A percentile compares a stretch with the other conserved stretches of the same genome.
Conservation (phyloP, 2,329 filamentous ascomycete species). For the Colletotrichum tropicicola region DNA sequence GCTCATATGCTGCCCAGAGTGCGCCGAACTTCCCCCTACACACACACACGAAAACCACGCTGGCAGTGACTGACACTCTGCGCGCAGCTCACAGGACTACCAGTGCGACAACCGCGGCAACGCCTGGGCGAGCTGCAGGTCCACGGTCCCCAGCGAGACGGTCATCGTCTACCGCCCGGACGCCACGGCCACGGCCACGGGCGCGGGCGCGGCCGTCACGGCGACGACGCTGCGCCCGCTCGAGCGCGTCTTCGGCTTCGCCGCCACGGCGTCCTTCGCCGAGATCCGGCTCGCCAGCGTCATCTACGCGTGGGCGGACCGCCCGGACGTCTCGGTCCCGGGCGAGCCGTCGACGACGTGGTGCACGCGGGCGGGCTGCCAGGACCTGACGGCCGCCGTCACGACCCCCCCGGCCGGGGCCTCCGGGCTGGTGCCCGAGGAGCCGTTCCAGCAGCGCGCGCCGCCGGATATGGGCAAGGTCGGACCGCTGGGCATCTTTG, state of each 20-base stretch:
- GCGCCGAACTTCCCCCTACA: too few relatives aligned
- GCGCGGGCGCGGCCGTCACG: neutral
- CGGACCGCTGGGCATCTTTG: constrained; percentile 3
- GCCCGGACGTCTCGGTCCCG: neutral
- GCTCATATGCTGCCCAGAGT: constrained; percentile 5
- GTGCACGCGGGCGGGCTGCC: neutral
- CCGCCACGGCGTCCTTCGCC: neutral
- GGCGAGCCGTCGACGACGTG: neutral
- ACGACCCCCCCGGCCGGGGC: neutral
- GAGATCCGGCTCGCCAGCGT: neutral
- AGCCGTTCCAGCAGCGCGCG: neutral
- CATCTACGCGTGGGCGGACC: too few relatives aligned
- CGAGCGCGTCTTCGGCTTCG: neutral
- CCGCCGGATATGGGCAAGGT: constrained; percentile 8
- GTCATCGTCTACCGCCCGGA: neutral
- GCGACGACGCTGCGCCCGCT: neutral
- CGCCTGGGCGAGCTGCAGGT: neutral
- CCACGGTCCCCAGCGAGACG: neutral
- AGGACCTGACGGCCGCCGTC: neutral
- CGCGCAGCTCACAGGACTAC: neutral
- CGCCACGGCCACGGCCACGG: too few relatives aligned
- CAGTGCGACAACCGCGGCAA: neutral
- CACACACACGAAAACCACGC: too few relatives aligned
- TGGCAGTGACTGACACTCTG: neutral
- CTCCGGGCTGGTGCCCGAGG: neutral